A percentile compares a stretch with the other conserved stretches of the same genome.
phyloP scores from a whole-genome alignment of 2,329 filamentous ascomycete species.

The Diaporthe capsici region DNA sequence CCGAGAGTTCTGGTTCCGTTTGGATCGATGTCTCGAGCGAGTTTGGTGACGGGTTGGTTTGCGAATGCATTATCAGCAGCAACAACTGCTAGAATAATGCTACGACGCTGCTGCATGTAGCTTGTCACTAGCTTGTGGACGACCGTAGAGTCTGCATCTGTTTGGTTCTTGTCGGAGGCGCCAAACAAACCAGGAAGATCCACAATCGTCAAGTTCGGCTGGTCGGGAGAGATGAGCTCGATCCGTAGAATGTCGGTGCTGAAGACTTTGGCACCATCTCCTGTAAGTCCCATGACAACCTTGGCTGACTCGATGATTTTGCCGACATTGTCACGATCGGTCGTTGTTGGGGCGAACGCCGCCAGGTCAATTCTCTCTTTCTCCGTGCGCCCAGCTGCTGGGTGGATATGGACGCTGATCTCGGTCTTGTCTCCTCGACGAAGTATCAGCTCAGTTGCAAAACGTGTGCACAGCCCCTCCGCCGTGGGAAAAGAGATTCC shows the following conservation, averaged over 20 bases:
- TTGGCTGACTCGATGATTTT: constrained; percentile 57
- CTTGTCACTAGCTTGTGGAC: constrained; percentile 63
- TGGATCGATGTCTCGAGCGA: constrained; percentile 56
- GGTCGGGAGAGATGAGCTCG: constrained; percentile 62
- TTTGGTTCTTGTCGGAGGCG: constrained; percentile 62
- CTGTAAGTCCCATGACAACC: constrained; percentile 63
- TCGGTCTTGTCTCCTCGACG: constrained; percentile 55
- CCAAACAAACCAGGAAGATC: constrained; percentile 71
- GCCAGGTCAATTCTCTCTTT: constrained; percentile 47
- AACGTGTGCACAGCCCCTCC: constrained; percentile 72
- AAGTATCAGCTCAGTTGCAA: constrained; percentile 73
- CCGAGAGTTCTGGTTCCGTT: constrained; percentile 62
- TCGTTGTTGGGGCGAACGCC: constrained; percentile 47
- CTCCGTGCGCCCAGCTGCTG: constrained; percentile 48
- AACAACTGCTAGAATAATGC: constrained; percentile 72
- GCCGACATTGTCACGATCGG: constrained; percentile 48
- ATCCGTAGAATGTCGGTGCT: constrained; percentile 62
- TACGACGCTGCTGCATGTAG: constrained; percentile 70
- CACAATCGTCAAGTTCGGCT: constrained; percentile 69
- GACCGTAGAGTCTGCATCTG: constrained; percentile 57
- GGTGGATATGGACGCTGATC: constrained; percentile 56
- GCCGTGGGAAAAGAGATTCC: constrained; percentile 72
- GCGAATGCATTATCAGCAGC: constrained; percentile 70
- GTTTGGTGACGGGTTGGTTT: constrained; percentile 69
- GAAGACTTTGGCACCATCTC: constrained; percentile 53